Evolutionary conservation across 2,329 filamentous ascomycete species (phyloP), one percentile per base, ranked within the genome.

Genomic region (Pseudogymnoascus destructans): DNA sequence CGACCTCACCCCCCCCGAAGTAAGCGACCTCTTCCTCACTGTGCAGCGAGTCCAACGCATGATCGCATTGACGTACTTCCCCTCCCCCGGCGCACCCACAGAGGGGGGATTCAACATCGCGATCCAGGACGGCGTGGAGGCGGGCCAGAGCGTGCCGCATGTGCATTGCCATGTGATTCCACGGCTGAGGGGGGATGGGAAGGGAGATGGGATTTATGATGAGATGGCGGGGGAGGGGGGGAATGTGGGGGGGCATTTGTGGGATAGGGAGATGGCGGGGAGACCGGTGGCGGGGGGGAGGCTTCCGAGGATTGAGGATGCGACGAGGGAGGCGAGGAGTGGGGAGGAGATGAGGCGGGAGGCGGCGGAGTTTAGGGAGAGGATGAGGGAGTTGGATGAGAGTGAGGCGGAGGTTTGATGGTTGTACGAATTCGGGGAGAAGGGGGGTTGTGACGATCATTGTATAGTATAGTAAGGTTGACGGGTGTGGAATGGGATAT

Each of bases 81-180:
- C 42, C 13, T 68, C 57, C 66, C 15, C n/a, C 7, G 61, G 62
- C 13, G 59, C 57, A 40, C 69, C 72, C 8, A 72, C 78, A 32
- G 86, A 82, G 5, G 82, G 87, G 8, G 87, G 88, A 60, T 86
- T 97, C 73, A 97, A 95, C 69, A 84, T 98, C 55, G 91, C 92
- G 0, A 80, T 98, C n/a, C 93, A 98, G 71, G 93, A 98, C 71
- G 93, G 93, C 17, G 75, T 77, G 30, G 89, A 90, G 60, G 89
- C 93, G 0, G 93, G 93, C 0, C 93, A 98, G 78, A 95, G 89
- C 59, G 92, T 98, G 46, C 78, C 89, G 7, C 93, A 98, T 73
- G 83, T 96, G 11, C 93, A 98, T 73, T 87, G 90, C 23, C 93
- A 98, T 73, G 80, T 96, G 55, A 92, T 96, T 58, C 91, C 91